Percentiles rank a stretch among this genome's conserved stretches.
Evolutionary conservation across 345 rosid genomes (phyloP).

Genomic region (Pugionium cornutum): DNA sequence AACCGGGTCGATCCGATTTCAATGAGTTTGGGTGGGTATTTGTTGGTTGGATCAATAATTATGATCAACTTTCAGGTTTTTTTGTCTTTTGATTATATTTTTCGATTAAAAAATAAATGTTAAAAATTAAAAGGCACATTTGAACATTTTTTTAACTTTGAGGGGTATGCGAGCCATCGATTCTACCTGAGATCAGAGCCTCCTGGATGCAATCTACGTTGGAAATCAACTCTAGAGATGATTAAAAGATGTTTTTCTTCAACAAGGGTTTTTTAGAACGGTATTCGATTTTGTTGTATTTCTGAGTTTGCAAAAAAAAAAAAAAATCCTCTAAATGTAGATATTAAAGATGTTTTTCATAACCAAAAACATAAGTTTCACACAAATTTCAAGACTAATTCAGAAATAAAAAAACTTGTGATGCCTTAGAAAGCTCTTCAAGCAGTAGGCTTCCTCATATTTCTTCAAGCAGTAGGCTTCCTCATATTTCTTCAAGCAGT

Average conservation of each 20-base stretch:
- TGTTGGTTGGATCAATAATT: too few species aligned
- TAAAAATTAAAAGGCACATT: too few species aligned
- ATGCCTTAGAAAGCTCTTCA: constrained; percentile 8
- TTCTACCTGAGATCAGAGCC: too few species aligned
- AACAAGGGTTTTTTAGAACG: not conserved
- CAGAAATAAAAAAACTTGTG: constrained; percentile 3
- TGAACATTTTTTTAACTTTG: too few species aligned
- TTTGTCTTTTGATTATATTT: too few species aligned
- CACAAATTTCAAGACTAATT: not conserved
- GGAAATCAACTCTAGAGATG: too few species aligned
- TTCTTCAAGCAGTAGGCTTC: constrained; percentile 62
- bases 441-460: constrained; percentile 67
- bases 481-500: constrained; percentile 42
- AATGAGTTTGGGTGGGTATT: too few species aligned
- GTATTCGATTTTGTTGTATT: constrained; percentile 1
- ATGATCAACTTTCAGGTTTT: too few species aligned
- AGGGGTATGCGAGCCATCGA: too few species aligned
- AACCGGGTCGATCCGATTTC: too few species aligned
- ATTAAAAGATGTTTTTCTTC: not conserved
- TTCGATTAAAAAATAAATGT: too few species aligned
- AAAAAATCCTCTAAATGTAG: not conserved
- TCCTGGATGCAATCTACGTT: too few species aligned
- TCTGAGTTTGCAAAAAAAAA: not conserved
- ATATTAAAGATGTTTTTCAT: constrained; percentile 15
- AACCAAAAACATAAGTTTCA: constrained; percentile 11